Evolutionary conservation across 2,329 filamentous ascomycete genomes (phyloP).

Genomic region (Pseudogymnoascus sp.): DNA sequence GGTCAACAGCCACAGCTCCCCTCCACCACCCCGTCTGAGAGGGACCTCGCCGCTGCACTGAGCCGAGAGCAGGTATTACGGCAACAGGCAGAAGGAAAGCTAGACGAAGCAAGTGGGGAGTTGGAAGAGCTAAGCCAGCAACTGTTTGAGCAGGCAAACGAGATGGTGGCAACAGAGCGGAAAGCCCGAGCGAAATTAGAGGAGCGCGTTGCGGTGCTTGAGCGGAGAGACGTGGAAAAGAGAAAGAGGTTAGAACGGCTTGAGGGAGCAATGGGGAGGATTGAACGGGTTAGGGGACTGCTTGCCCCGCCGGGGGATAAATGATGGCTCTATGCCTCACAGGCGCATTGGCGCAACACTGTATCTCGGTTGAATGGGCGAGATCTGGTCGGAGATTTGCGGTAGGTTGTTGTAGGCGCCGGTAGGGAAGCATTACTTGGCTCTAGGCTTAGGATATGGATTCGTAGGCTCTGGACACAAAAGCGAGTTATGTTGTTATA

Average conservation of each 20-base stretch:
- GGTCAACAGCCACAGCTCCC: conserved; percentile 14
- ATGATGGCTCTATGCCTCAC: not conserved
- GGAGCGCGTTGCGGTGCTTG: conserved; percentile 59
- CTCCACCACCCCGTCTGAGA: conserved; percentile 21
- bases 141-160: conserved; percentile 75
- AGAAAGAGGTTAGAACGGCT: conserved; percentile 57
- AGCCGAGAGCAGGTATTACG: conserved; percentile 59
- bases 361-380: not conserved
- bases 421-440: not conserved
- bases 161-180: conserved; percentile 76
- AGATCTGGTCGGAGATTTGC: not conserved
- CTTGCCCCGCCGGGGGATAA: conserved; percentile 27
- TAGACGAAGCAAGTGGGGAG: conserved; percentile 60
- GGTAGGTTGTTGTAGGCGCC: not conserved
- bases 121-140: conserved; percentile 69
- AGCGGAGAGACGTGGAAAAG: conserved; percentile 63
- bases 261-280: conserved; percentile 61
- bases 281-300: conserved; percentile 60
- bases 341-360: not conserved
- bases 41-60: conserved; percentile 54
- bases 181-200: conserved; percentile 62
- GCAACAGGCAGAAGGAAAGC: conserved; percentile 57
- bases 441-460: not conserved
- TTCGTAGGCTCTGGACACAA: not conserved
- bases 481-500: not conserved